phyloP scores from a whole-genome alignment of 805 yeast species.

The Wickerhamomyces xylosicus region DNA sequence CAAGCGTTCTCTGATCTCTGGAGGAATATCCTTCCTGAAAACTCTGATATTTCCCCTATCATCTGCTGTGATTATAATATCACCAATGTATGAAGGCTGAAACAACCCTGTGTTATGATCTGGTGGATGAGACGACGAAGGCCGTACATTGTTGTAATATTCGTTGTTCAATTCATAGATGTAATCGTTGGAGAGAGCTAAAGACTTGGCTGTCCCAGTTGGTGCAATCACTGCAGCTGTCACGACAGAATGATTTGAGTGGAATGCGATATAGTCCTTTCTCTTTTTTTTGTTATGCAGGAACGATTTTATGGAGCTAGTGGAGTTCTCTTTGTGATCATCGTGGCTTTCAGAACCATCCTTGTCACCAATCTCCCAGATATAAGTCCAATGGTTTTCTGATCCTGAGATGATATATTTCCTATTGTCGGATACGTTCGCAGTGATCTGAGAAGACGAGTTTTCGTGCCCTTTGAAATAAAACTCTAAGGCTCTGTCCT shows the following conservation, averaged over 20 bases:
- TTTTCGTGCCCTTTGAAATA: slow-evolving; percentile 69
- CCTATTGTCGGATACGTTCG: slow-evolving; percentile 48
- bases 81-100: slow-evolving; percentile 19
- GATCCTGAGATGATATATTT: slow-evolving; percentile 64
- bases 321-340: neutral
- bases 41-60: slow-evolving; percentile 62
- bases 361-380: slow-evolving; percentile 49
- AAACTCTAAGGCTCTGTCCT: slow-evolving; percentile 44
- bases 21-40: slow-evolving; percentile 71
- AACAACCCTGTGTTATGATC: slow-evolving; percentile 10
- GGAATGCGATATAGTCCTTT: slow-evolving; percentile 57
- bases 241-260: slow-evolving; percentile 65
- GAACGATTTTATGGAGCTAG: slow-evolving; percentile 6
- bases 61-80: slow-evolving; percentile 70
- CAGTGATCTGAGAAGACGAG: slow-evolving; percentile 61
- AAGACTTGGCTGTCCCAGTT: slow-evolving; percentile 44
- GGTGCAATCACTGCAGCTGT: slow-evolving; percentile 80
- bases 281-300: slow-evolving; percentile 30
- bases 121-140: slow-evolving; percentile 6
- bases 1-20: slow-evolving; percentile 25
- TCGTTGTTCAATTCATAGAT: slow-evolving; percentile 50
- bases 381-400: slow-evolving; percentile 79
- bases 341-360: slow-evolving; percentile 1
- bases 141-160: slow-evolving; percentile 3
- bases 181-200: slow-evolving; percentile 70